Evolutionary conservation across 129 eudicot genomes (phyloP), one percentile per base, ranked within the genome.

Genomic region (Deinandra increscens): DNA sequence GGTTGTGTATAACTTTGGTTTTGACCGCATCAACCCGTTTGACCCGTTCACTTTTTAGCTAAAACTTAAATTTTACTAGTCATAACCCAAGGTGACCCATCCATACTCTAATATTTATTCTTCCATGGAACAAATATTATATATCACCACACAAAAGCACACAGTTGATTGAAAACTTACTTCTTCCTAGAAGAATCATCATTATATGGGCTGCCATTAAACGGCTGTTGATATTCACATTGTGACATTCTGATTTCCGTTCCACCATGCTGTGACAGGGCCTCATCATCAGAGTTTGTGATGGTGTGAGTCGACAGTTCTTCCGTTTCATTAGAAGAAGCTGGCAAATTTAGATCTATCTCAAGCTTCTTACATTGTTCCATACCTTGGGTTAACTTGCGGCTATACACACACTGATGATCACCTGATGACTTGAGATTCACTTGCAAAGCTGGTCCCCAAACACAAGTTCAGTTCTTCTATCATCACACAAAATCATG

Each of bases 331-430:
- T 60, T 68, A 48, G 75, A 76, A 68, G 75, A 68, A 68, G 80
- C 80, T 5, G 80, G 80, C 70, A 76, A 68, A 76, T 76, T 76
- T 0, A 76, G 80, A 76, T 76, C 80, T 68, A 76, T 76, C 18
- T 45, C 64, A 29, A 76, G 70, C 80, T 37, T 76, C 64, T 60
- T 76, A 68, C 60, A 64, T n/a, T 76, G 70, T 1, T 69, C 43
- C 0, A 70, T 48, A 68, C 70, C 69, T 46, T 48, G 49, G 9
- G 20, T 69, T 76, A 68, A 46, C 70, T 76, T 76, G 80, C 62
- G 41, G 61, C 36, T 23, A 54, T 54, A 54, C 61, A 54, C 36
- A 54, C 61, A 46, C 14, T 67, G 74, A 61, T 75, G 74, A 56
- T 58, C 6, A 20, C 64, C 41, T 31, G 39, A 58, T 58, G 64